These are phyloP conservation scores for Tremella mesenterica DNA, from an alignment of 768 basidiomycete species.

Conservation along the genomic window DNA sequence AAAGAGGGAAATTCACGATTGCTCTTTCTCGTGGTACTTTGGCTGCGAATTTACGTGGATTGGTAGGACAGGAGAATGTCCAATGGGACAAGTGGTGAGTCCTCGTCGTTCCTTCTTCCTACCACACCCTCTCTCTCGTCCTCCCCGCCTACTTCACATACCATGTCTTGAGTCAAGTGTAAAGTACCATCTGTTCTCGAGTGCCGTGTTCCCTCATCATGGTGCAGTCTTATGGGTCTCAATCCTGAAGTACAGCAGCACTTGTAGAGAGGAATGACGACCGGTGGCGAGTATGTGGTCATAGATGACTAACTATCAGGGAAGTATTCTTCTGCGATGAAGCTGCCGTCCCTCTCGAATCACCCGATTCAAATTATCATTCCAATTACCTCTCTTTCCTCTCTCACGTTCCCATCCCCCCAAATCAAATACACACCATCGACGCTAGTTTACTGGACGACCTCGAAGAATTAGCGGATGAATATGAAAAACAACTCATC, in stretches of 20 bases:
- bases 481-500: constrained; percentile 60
- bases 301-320: constrained; percentile 49
- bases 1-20: constrained; percentile 81
- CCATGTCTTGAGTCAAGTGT: too few relatives aligned
- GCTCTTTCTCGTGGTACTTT: constrained; percentile 90
- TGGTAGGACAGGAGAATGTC: constrained; percentile 58
- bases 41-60: constrained; percentile 62
- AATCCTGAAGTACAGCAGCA: background rate
- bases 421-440: constrained; percentile 70
- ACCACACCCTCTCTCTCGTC: background rate
- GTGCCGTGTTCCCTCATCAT: too few relatives aligned
- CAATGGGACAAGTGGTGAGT: constrained; percentile 92
- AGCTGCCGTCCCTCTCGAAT: constrained; percentile 83
- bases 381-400: constrained; percentile 68
- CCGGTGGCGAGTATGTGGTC: background rate
- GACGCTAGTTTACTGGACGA: constrained; percentile 56
- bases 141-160: background rate
- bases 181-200: too few relatives aligned
- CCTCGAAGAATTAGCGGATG: constrained; percentile 48
- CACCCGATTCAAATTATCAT: constrained; percentile 84
- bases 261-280: too few relatives aligned
- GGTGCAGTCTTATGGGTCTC: too few relatives aligned
- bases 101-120: background rate
- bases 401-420: constrained; percentile 71
- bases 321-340: constrained; percentile 97